phyloP scores from a whole-genome alignment of 1,284 basidiomycete genomes.

The Somion occarium region DNA sequence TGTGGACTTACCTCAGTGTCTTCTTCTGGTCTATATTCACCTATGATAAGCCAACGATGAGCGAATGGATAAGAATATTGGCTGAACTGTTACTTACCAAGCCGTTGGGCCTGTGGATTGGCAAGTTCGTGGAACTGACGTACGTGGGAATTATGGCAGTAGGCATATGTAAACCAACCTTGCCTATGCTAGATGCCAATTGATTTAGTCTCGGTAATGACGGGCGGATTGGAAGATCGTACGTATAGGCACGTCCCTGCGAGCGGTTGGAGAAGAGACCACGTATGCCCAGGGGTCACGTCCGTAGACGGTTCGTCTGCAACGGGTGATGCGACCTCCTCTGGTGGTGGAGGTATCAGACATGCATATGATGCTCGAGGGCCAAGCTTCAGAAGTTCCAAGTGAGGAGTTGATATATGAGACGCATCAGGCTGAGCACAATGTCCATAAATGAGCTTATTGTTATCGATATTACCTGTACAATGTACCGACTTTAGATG shows the following conservation, averaged over 20 bases:
- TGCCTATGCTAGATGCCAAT: constrained; percentile 59
- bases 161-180: constrained; percentile 95
- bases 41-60: constrained; percentile 28
- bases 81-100: constrained; percentile 44
- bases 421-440: constrained; percentile 21
- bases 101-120: constrained; percentile 52
- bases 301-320: constrained; percentile 48
- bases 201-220: constrained; percentile 3
- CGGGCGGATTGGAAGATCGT: constrained; percentile 30
- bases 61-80: background rate
- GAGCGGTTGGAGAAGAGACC: constrained; percentile 75
- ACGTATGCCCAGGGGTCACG: constrained; percentile 64
- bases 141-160: constrained; percentile 87
- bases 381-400: constrained; percentile 71
- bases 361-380: constrained; percentile 65
- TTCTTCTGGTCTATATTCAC: constrained; percentile 72
- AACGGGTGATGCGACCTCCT: constrained; percentile 35
- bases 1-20: constrained; percentile 60
- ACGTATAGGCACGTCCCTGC: constrained; percentile 78
- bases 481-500: constrained; percentile 20
- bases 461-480: constrained; percentile 1
- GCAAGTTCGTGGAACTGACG: constrained; percentile 81
- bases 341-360: constrained; percentile 62
- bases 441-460: constrained; percentile 10
- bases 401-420: constrained; percentile 27